These are phyloP conservation scores for Platanthera guangdongensis DNA, from an alignment of 106 monocot genomes.

Conservation along the genomic window DNA sequence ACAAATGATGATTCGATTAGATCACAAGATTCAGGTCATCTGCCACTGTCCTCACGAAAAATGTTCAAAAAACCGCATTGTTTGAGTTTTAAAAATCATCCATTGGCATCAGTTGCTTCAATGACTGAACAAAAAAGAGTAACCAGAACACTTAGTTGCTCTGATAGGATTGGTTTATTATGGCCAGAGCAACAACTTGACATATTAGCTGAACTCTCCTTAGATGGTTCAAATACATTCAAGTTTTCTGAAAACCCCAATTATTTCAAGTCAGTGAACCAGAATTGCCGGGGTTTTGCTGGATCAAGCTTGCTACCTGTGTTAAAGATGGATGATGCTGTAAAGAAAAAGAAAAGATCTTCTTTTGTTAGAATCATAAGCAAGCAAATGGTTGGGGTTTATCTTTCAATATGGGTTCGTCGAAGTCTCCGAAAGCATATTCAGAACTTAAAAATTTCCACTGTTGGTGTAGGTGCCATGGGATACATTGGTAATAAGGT, in stretches of 20 bases:
- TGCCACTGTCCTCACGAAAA: background rate
- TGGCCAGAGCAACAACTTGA: conserved; percentile 59
- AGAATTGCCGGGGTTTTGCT: conserved; percentile 12
- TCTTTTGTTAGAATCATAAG: conserved; percentile 64
- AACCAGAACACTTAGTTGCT: conserved; percentile 35
- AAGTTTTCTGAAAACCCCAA: conserved; percentile 22
- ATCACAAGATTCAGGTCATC: conserved; percentile 5
- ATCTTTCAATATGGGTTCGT: conserved; percentile 62
- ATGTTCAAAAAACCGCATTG: conserved; percentile 11
- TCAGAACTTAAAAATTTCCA: conserved; percentile 61
- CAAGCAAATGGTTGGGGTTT: conserved; percentile 80
- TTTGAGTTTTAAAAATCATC: conserved; percentile 25
- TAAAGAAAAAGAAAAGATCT: conserved; percentile 37
- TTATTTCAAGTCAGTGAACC: conserved; percentile 44
- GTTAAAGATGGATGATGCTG: conserved; percentile 16
- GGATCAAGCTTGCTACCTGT: conserved; percentile 12
- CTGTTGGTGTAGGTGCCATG: conserved; percentile 63
- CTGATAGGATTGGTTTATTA: conserved; percentile 47
- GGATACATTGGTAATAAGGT: conserved; percentile 78
- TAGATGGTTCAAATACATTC: conserved; percentile 20
- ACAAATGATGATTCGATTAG: background rate
- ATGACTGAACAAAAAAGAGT: conserved; percentile 26
- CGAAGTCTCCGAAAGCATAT: conserved; percentile 53
- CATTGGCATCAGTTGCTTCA: conserved; percentile 15
- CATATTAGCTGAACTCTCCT: conserved; percentile 13